phyloP scores from a whole-genome alignment of 2,329 filamentous ascomycete genomes.

The Apiospora koreana region DNA sequence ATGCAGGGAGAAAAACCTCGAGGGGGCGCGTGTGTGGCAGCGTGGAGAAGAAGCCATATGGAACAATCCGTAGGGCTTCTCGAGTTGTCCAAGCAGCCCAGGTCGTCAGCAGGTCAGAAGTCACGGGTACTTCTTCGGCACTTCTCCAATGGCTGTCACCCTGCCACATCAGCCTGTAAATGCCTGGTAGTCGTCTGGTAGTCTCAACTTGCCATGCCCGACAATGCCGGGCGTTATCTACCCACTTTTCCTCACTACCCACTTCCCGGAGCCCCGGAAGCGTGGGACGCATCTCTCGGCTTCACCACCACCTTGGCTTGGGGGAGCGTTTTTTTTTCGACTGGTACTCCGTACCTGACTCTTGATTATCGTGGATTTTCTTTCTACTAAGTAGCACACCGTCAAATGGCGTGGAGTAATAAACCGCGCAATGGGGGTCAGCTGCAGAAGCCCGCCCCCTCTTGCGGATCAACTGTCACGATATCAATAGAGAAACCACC shows the following conservation, averaged over 20 bases:
- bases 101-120: background rate
- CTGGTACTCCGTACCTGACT: background rate
- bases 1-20: background rate
- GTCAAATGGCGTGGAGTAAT: background rate
- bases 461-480: background rate
- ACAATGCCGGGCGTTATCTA: background rate
- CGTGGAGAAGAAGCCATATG: slow-evolving; percentile 12
- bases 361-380: background rate
- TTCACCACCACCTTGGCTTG: background rate
- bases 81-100: background rate
- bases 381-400: background rate
- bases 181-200: background rate
- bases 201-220: background rate
- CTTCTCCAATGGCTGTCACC: background rate
- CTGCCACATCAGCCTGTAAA: background rate
- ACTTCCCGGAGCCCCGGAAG: slow-evolving; percentile 9
- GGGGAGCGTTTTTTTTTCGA: background rate
- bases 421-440: slow-evolving; percentile 2
- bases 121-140: background rate
- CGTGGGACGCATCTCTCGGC: slow-evolving; percentile 4
- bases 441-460: background rate
- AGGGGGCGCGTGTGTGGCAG: background rate
- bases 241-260: background rate
- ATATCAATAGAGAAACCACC: background rate
- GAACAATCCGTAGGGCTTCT: slow-evolving; percentile 12